Base-by-base conservation (phyloP, 73 alveolate genomes). In the Paramecium tetraurelia region DNA sequence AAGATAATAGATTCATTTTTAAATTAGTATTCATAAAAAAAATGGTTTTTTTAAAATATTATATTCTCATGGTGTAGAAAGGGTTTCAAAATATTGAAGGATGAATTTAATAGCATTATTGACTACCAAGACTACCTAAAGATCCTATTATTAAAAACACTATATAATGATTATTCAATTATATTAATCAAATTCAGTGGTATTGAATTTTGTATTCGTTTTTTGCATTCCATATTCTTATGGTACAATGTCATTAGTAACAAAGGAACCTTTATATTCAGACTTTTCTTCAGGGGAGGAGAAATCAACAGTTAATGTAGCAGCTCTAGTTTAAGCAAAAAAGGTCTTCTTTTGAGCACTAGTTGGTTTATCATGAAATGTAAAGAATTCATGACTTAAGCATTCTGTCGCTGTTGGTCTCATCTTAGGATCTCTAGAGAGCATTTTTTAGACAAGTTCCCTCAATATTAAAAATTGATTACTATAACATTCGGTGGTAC, bases 151-250 rank as follows among this genome's bases (percentile, higher is more conserved):
- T 18, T 21, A 8, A 4, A 29, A 29, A 59, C 14, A 29, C 11
- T 29, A 7, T 29, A 59, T 59, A 59, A 59, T 59, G 33, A 50
- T 50, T 59, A 59, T 63, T 63, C 84, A 63, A 63, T 63, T 24
- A 59, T 59, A 59, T 59, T 20, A 48, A 16, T 48, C 77, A 70
- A 70, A 70, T 72, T 72, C 86, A 72, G 86, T 72, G 27, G 63
- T 72, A 72, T 72, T 72, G 68, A 33, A 33, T 72, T 72, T 72
- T 43, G 46, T 72, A 33, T 33, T 20, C 14, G 38, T 38, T 35
- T 36, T 70, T 36, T 22, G 9, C 59, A 72, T 72, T 11, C 40
- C 40, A 36, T 16, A 43, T 14, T 72, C 18, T 72, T 72, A 36
- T 72, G 84, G 48, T 33, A 72, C 59, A 14, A 72, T 72, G 59